These are phyloP conservation scores for Nicotiana rustica DNA, from an alignment of 305 asterid species.

Conservation along the genomic window DNA sequence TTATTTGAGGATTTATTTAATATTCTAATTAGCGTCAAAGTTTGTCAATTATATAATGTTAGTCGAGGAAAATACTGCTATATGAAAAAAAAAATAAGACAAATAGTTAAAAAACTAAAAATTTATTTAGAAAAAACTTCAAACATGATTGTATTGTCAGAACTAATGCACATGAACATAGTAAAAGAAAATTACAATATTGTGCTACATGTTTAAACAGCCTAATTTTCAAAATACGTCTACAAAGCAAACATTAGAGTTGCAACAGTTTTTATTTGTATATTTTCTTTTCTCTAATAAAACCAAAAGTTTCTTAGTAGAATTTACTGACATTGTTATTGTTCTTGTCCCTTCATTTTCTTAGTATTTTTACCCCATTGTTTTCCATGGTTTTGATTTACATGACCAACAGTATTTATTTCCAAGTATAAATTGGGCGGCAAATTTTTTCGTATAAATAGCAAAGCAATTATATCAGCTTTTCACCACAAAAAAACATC, in stretches of 20 bases:
- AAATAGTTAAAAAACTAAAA: too few relatives aligned
- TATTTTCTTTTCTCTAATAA: neutral
- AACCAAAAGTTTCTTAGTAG: neutral
- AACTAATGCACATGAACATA: neutral
- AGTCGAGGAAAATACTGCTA: too few relatives aligned
- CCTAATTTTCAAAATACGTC: neutral
- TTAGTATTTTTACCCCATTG: neutral
- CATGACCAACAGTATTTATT: neutral
- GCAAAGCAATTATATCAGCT: neutral
- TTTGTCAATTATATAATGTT: too few relatives aligned
- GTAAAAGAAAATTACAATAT: too few relatives aligned
- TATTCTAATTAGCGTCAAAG: too few relatives aligned
- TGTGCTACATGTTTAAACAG: neutral
- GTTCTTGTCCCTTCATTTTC: constrained; percentile 1
- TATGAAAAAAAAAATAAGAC: too few relatives aligned
- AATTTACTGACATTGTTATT: neutral
- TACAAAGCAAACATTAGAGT: neutral
- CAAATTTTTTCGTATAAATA: neutral
- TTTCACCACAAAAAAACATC: neutral
- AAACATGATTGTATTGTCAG: too few relatives aligned
- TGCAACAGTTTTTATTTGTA: neutral
- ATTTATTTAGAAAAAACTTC: too few relatives aligned
- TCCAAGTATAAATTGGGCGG: neutral
- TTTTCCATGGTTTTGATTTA: constrained; percentile 6
- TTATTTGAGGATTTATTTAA: too few relatives aligned